A percentile compares a stretch with the other conserved stretches of the same genome.
Evolutionary conservation across 805 yeast genomes (phyloP).

Genomic region (Ogataea naganishii): DNA sequence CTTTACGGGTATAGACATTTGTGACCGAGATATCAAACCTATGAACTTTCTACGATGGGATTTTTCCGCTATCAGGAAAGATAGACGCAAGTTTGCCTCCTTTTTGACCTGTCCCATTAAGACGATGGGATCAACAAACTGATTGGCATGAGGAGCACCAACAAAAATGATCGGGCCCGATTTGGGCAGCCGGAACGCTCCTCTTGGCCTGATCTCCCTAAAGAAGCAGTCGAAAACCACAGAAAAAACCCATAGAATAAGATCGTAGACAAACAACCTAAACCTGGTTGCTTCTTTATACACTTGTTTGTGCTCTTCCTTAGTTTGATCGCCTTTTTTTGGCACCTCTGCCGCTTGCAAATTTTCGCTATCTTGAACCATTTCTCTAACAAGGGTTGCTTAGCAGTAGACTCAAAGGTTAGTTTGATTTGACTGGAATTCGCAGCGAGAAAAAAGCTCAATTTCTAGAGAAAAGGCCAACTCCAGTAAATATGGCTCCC

Average conservation of each 20-base stretch:
- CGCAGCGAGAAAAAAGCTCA: too few relatives aligned
- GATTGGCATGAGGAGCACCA: constrained; percentile 82
- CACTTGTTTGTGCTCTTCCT: too few relatives aligned
- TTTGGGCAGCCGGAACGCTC: constrained; percentile 54
- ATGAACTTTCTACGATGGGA: constrained; percentile 44
- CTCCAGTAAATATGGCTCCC: too few relatives aligned
- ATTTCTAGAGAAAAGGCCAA: too few relatives aligned
- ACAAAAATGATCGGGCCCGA: constrained; percentile 66
- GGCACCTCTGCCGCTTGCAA: too few relatives aligned
- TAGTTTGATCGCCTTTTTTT: too few relatives aligned
- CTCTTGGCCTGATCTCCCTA: constrained; percentile 66
- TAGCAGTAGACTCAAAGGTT: too few relatives aligned
- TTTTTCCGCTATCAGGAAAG: constrained; percentile 46
- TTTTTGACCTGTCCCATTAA: constrained; percentile 70
- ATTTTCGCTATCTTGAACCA: too few relatives aligned
- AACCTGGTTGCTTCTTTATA: constrained; percentile 30
- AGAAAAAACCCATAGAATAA: constrained; percentile 39
- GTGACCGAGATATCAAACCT: constrained; percentile 68
- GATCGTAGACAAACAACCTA: constrained; percentile 38
- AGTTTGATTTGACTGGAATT: too few relatives aligned
- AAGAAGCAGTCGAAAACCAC: constrained; percentile 52
- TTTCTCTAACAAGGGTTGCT: too few relatives aligned
- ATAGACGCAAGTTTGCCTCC: constrained; percentile 36
- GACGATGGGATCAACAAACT: constrained; percentile 69
- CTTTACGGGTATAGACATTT: constrained; percentile 82